Conservation (phyloP, 2,329 filamentous ascomycete genomes). For the Diplocarpon mali region DNA sequence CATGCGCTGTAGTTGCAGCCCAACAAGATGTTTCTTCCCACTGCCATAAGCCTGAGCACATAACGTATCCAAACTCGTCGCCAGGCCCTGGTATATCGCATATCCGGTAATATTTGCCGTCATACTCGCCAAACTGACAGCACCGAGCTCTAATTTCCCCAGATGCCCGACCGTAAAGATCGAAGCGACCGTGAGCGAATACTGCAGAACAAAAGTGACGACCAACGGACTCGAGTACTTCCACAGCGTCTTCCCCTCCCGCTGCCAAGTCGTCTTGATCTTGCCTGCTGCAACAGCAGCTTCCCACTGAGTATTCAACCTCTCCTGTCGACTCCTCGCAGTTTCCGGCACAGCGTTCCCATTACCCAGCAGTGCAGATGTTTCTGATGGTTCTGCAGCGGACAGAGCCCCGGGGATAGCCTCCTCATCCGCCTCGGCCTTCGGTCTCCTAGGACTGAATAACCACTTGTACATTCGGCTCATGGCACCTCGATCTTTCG, state of each 20-base stretch:
- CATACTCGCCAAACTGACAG: constrained; percentile 63
- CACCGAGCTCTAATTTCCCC: constrained; percentile 58
- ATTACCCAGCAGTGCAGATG: constrained; percentile 31
- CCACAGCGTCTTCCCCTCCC: constrained; percentile 72
- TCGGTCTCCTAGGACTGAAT: constrained; percentile 46
- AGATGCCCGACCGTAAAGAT: constrained; percentile 70
- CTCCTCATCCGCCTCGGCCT: constrained; percentile 32
- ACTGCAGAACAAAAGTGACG: constrained; percentile 67
- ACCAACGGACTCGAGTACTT: constrained; percentile 62
- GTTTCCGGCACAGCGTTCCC: constrained; percentile 28
- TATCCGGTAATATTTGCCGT: constrained; percentile 70
- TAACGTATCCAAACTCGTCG: constrained; percentile 83
- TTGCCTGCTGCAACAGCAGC: constrained; percentile 70
- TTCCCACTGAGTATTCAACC: constrained; percentile 68
- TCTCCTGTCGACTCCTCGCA: constrained; percentile 39
- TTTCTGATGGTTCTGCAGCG: constrained; percentile 29
- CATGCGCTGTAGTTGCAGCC: constrained; percentile 73
- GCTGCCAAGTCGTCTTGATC: constrained; percentile 84
- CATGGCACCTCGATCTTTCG: constrained; percentile 27
- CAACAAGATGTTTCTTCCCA: constrained; percentile 80
- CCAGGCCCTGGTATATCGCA: constrained; percentile 71
- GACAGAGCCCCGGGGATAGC: constrained; percentile 13
- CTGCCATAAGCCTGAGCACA: constrained; percentile 92
- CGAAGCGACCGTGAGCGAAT: constrained; percentile 72
- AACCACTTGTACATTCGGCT: constrained; percentile 31